Evolutionary conservation across 2,329 filamentous ascomycete species (phyloP).

Genomic region (Chaetomium globosum): DNA sequence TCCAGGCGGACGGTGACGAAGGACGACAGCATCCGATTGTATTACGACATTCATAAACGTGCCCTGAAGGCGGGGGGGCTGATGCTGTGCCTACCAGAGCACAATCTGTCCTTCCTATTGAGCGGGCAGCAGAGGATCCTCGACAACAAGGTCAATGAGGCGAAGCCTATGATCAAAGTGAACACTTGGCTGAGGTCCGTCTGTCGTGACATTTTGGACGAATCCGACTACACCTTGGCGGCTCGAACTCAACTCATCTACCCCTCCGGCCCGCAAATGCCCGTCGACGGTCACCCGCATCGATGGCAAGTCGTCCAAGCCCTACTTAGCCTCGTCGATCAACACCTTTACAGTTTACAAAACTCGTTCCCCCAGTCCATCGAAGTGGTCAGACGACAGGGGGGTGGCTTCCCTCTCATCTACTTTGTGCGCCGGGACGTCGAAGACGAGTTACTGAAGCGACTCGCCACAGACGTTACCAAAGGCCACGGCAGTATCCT

Average conservation of each 20-base stretch:
- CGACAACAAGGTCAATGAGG: constrained; percentile 49
- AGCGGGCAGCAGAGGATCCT: constrained; percentile 61
- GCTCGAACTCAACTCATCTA: constrained; percentile 62
- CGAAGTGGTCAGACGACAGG: constrained; percentile 48
- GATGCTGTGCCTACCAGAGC: constrained; percentile 63
- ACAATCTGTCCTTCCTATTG: constrained; percentile 65
- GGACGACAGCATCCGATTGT: constrained; percentile 42
- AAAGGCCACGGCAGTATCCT: constrained; percentile 41
- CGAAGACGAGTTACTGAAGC: constrained; percentile 48
- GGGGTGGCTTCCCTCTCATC: constrained; percentile 56
- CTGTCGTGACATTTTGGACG: constrained; percentile 65
- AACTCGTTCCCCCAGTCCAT: constrained; percentile 47
- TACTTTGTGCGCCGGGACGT: constrained; percentile 56
- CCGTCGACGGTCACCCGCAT: constrained; percentile 56
- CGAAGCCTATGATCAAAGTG: constrained; percentile 53
- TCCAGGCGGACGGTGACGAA: constrained; percentile 54
- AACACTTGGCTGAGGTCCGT: constrained; percentile 54
- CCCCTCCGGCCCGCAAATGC: constrained; percentile 52
- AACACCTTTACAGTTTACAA: constrained; percentile 45
- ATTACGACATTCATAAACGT: constrained; percentile 47
- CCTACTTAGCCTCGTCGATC: constrained; percentile 48
- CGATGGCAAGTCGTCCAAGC: constrained; percentile 54
- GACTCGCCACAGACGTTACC: constrained; percentile 49
- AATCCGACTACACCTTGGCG: constrained; percentile 60
- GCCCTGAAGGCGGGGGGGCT: constrained; percentile 52